A percentile compares a stretch with the other conserved stretches of the same genome.
These are phyloP conservation scores for Colletotrichum sp. DNA, from an alignment of 2,329 filamentous ascomycete genomes.

Conservation along the genomic window DNA sequence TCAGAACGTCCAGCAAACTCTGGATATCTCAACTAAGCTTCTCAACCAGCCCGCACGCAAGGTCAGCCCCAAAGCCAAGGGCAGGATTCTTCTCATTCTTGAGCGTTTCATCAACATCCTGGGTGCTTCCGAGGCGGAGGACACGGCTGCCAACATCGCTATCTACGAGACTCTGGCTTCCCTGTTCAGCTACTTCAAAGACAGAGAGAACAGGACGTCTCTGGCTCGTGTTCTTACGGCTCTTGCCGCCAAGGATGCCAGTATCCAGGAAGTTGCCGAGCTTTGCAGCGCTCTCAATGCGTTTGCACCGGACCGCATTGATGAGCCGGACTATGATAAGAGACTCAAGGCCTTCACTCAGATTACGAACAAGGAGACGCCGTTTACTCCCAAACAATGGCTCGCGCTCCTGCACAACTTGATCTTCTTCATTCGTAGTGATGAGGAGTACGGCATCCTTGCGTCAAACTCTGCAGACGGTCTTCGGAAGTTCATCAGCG, in stretches of 20 bases:
- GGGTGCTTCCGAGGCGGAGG: constrained; percentile 30
- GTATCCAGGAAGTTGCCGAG: constrained; percentile 65
- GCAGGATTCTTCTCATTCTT: constrained; percentile 78
- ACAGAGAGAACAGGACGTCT: constrained; percentile 75
- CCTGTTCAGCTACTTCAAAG: constrained; percentile 89
- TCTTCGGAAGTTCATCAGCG: constrained; percentile 78
- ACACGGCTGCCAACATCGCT: constrained; percentile 33
- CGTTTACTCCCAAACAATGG: constrained; percentile 78
- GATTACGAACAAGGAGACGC: constrained; percentile 67
- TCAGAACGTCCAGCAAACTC: constrained; percentile 75
- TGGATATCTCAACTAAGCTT: constrained; percentile 81
- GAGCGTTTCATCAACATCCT: constrained; percentile 77
- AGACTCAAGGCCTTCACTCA: constrained; percentile 77
- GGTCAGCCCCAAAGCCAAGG: constrained; percentile 84
- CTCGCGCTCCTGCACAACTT: constrained; percentile 87
- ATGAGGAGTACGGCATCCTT: constrained; percentile 87
- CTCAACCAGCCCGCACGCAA: constrained; percentile 83
- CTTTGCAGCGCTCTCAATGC: constrained; percentile 85
- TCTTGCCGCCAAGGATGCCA: constrained; percentile 68
- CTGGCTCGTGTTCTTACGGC: constrained; percentile 76
- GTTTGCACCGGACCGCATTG: constrained; percentile 72
- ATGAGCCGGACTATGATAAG: constrained; percentile 87
- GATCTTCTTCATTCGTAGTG: constrained; percentile 83
- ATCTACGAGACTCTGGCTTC: constrained; percentile 79
- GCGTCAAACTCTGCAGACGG: constrained; percentile 80